phyloP scores from a whole-genome alignment of 1,139 yeast species.

The Geotrichum phurueaensis region DNA sequence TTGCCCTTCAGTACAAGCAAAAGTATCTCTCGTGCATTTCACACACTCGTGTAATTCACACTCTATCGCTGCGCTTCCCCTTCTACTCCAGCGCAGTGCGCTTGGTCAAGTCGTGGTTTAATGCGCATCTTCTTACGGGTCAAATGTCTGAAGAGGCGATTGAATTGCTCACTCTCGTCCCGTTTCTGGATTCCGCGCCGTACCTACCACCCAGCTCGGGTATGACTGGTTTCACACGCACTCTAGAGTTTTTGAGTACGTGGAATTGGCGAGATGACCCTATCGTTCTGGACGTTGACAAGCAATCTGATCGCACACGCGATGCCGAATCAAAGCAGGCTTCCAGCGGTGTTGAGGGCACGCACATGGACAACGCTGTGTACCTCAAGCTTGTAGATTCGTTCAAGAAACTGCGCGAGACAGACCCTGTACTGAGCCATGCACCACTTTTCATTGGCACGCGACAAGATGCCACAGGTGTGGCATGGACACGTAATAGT shows the following conservation, averaged over 20 bases:
- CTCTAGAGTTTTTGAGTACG: slow-evolving; percentile 58
- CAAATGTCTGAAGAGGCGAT: slow-evolving; percentile 73
- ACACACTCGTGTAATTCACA: slow-evolving; percentile 72
- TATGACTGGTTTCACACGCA: slow-evolving; percentile 72
- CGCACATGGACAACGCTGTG: slow-evolving; percentile 55
- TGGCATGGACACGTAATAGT: slow-evolving; percentile 65
- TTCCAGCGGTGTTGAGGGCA: slow-evolving; percentile 40
- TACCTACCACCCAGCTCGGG: slow-evolving; percentile 72
- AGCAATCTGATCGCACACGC: slow-evolving; percentile 41
- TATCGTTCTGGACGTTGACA: slow-evolving; percentile 65
- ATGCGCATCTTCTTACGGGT: slow-evolving; percentile 51
- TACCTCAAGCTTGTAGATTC: slow-evolving; percentile 58
- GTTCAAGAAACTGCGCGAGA: slow-evolving; percentile 59
- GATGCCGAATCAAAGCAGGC: slow-evolving; percentile 32
- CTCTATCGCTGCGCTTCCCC: slow-evolving; percentile 66
- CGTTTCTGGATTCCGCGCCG: slow-evolving; percentile 84
- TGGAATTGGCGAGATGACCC: slow-evolving; percentile 97
- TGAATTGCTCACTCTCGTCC: slow-evolving; percentile 75
- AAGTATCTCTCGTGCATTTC: slow-evolving; percentile 64
- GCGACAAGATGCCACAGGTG: slow-evolving; percentile 76
- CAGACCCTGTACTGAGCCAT: slow-evolving; percentile 75
- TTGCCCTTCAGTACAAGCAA: slow-evolving; percentile 38
- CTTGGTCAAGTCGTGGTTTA: slow-evolving; percentile 82
- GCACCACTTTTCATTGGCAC: slow-evolving; percentile 80
- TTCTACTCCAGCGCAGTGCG: slow-evolving; percentile 76